Evolutionary conservation across 306 rosid species (phyloP), one percentile per base, ranked within the genome.

Genomic region (Corylus avellana): DNA sequence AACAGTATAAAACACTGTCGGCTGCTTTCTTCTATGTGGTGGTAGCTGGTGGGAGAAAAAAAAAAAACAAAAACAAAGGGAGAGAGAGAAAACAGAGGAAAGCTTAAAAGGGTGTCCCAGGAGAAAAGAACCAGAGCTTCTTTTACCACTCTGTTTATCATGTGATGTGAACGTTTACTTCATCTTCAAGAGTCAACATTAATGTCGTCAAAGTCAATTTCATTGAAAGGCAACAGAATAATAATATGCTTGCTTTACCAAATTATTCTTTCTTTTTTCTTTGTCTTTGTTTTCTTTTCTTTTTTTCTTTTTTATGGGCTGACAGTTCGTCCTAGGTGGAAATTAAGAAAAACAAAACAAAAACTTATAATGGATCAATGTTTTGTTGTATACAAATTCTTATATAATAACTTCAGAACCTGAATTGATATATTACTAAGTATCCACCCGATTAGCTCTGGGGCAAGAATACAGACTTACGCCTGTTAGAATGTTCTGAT

Each of bases 121-220:
- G 35, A 32, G 25, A 54, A 35, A 39, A 16, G 54, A 67, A 59
- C 55, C 17, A 37, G 70, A 39, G 35, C 25, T 51, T 35, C 29
- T 25, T 75, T 57, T 66, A 2, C 70, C 1, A 4, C 25, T 0
- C 11, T 71, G 18, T 17, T 44, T 32, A 29, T 20, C 55, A 13
- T 1, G 4, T 29, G 63, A 13, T 1, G 4, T 29, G 8, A 48
- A 32, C 22, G 12, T 10, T 20, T 44, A 35, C 49, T 79, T 71
- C n/a, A 27, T 53, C 74, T 66, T 25, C 49, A 73, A 13, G 56
- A 68, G 82, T 84, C 87, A 80, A 64, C 74, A 46, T 32, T 32
- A 32, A 13, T 1, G 0, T 13, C 53, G 86, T 84, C 82, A 77
- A 84, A 62, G 83, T 81, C 83, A 79, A 71, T 5, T 11, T 47